Base-by-base conservation (phyloP, 2,329 filamentous ascomycete species). In the Hymenoscyphus fraxineus region DNA sequence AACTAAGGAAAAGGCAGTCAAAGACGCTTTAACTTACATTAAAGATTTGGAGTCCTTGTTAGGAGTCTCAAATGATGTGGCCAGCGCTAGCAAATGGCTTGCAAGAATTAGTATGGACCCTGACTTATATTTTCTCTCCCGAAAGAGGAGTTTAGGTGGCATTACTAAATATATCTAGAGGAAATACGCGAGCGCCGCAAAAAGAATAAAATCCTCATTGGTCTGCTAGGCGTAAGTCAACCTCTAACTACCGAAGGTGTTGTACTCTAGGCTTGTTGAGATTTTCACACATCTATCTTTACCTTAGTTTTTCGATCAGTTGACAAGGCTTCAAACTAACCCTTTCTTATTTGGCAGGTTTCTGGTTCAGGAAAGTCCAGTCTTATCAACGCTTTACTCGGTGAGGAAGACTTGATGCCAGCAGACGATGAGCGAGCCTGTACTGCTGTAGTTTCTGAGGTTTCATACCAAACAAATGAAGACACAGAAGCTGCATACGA, bases 361-460 rank as follows among this genome's bases (percentile, higher is more conserved):
- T 35, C 35, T 35, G 32, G 85, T 85, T 15, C n/a, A 10, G 87
- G 87, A 7, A 89, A 89, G 72, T 87, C 85, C 0, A 88, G 85
- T 0, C 73, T 89, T 6, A 78, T 89, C 3, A 85, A 89, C 69
- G 84, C 87, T 1, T 76, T 89, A 7, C 58, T 71, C 6, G 61
- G 44, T 1, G 35, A 59, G 13, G 22, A 59, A 31, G 40, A 66
- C 12, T 47, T 71, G 1, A 41, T 70, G 0, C 71, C 69, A 1
- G 55, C 58, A 10, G 39, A 58, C 5, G 35, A 62, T 13, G 61
- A 59, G 6, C 41, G n/a, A 16, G 69, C 70, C 22, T 67, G 68
- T 39, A 72, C 71, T 0, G 65, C 70, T 0, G 65, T 66, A 12
- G 55, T 61, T 6, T 64, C 68, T 6, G 68, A 71, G 27, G 57